A percentile compares a stretch with the other conserved stretches of the same genome.
phyloP scores from a whole-genome alignment of 306 rosid species.

The Begonia peltatifolia region DNA sequence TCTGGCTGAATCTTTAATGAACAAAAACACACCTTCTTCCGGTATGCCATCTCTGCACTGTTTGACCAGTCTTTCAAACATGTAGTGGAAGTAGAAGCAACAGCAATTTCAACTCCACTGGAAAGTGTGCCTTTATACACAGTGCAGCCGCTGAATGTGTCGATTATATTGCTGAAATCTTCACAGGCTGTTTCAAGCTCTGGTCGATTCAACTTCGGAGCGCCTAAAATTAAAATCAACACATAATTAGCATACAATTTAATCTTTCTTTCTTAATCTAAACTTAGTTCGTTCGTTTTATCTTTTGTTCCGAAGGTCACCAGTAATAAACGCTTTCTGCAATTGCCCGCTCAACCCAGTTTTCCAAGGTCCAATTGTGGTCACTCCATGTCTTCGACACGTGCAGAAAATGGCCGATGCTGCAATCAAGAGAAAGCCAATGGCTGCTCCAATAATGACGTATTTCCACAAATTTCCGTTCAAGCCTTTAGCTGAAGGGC shows the following conservation, averaged over 20 bases:
- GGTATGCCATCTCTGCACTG: conserved; percentile 38
- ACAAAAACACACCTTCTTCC: conserved; percentile 45
- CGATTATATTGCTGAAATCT: conserved; percentile 81
- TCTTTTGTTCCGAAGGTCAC: conserved; percentile 17
- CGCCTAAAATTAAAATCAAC: conserved; percentile 36
- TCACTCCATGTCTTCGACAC: conserved; percentile 51
- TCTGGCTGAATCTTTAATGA: too few relatives aligned
- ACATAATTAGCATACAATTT: not conserved
- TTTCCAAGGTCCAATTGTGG: conserved; percentile 69
- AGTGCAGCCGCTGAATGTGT: conserved; percentile 26
- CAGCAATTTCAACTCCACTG: conserved; percentile 90
- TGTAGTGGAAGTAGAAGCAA: conserved; percentile 38
- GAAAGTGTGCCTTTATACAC: conserved; percentile 86
- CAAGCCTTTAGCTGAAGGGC: conserved; percentile 5
- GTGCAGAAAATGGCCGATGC: conserved; percentile 31
- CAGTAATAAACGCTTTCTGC: conserved; percentile 89
- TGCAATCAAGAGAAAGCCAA: conserved; percentile 26
- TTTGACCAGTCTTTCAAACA: conserved; percentile 68
- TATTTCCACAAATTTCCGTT: conserved; percentile 37
- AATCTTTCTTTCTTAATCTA: too few relatives aligned
- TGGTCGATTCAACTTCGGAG: conserved; percentile 68
- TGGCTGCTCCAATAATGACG: conserved; percentile 18
- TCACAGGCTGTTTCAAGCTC: conserved; percentile 91
- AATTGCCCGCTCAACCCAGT: conserved; percentile 91
- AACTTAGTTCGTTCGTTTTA: too few relatives aligned